phyloP scores from a whole-genome alignment of 1,284 basidiomycete species.

The Gomphus bonarii region DNA sequence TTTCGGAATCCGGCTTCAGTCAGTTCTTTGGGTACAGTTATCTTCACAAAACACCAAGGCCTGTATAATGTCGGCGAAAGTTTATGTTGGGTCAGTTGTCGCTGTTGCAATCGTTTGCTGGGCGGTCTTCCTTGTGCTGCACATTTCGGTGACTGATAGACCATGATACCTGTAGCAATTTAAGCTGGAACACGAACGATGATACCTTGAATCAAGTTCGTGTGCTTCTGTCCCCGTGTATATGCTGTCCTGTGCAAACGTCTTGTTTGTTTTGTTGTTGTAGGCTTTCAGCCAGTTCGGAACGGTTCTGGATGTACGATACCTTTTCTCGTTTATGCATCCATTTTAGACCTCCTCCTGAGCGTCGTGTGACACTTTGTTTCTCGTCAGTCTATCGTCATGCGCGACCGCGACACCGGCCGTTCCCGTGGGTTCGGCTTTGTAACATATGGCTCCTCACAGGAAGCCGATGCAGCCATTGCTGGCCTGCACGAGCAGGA shows the following conservation, averaged over 20 bases:
- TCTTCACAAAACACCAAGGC: not conserved
- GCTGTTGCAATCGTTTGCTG: slow-evolving; percentile 4
- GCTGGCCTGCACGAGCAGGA: slow-evolving; percentile 79
- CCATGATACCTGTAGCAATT: slow-evolving; percentile 52
- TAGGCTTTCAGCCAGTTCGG: slow-evolving; percentile 68
- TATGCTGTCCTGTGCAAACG: slow-evolving; percentile 18
- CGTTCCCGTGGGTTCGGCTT: slow-evolving; percentile 96
- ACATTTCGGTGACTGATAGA: slow-evolving; percentile 42
- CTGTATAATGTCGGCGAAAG: slow-evolving; percentile 58
- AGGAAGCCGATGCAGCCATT: slow-evolving; percentile 80
- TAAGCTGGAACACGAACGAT: slow-evolving; percentile 93
- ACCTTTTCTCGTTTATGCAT: slow-evolving; percentile 25
- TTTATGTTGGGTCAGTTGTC: slow-evolving; percentile 77
- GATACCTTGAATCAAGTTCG: slow-evolving; percentile 78
- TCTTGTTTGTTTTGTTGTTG: slow-evolving; percentile 24
- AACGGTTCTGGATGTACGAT: slow-evolving; percentile 68
- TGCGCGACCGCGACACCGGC: slow-evolving; percentile 95
- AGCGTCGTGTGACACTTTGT: slow-evolving; percentile 10
- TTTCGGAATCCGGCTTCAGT: slow-evolving; percentile 2
- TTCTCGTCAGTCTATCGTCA: slow-evolving; percentile 74
- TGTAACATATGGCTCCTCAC: slow-evolving; percentile 60
- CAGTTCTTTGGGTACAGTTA: not conserved
- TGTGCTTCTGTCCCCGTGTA: slow-evolving; percentile 31
- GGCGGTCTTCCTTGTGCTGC: slow-evolving; percentile 6
- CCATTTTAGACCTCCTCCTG: slow-evolving; percentile 13